These are phyloP conservation scores for Cladosporium phlei DNA, from an alignment of 2,329 filamentous ascomycete genomes.

Conservation along the genomic window DNA sequence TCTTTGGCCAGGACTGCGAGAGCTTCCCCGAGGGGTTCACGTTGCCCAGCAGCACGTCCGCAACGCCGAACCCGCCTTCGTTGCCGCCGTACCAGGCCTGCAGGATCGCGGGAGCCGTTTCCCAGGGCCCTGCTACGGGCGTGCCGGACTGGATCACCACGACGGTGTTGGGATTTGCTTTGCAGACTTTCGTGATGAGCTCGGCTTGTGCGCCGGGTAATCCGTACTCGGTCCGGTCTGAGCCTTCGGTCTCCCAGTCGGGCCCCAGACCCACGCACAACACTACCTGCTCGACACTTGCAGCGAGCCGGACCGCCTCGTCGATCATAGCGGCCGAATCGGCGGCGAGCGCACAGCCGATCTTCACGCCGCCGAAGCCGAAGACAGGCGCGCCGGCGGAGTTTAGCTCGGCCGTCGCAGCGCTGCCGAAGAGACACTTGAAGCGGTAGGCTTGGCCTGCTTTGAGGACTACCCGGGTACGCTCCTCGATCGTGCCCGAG, in stretches of 20 bases:
- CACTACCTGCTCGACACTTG: constrained; percentile 68
- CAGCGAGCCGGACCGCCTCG: constrained; percentile 63
- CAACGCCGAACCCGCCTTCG: not conserved
- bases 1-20: not conserved
- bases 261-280: constrained; percentile 72
- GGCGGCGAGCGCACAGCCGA: constrained; percentile 54
- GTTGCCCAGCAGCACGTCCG: not conserved
- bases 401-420: not conserved
- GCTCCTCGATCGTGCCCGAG: not conserved
- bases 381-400: not conserved
- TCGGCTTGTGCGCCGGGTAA: constrained; percentile 39
- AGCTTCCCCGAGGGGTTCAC: not conserved
- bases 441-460: constrained; percentile 32
- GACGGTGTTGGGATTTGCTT: constrained; percentile 63
- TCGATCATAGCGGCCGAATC: constrained; percentile 56
- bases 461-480: not conserved
- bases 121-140: constrained; percentile 68
- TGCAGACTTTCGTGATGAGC: constrained; percentile 60
- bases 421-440: constrained; percentile 37
- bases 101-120: constrained; percentile 56
- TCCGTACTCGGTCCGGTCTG: constrained; percentile 41
- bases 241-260: constrained; percentile 71
- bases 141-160: constrained; percentile 76
- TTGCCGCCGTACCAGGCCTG: constrained; percentile 40
- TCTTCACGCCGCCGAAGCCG: constrained; percentile 52